phyloP scores from a whole-genome alignment of 768 basidiomycete genomes.

The Pluteus cervinus region DNA sequence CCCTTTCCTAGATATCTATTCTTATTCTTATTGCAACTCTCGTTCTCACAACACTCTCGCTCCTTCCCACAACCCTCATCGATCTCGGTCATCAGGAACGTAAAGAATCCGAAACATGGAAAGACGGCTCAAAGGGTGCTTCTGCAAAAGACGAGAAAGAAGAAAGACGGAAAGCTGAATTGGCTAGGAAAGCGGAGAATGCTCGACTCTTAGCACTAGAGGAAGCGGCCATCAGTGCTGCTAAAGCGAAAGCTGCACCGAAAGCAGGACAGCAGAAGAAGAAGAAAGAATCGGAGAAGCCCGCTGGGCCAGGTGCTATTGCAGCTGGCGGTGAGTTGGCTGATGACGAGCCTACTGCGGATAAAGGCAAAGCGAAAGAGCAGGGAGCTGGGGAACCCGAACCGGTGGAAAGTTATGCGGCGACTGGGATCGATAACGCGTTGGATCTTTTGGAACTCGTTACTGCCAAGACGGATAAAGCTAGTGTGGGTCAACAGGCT shows the following conservation, averaged over 20 bases:
- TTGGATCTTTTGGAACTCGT: conserved; percentile 85
- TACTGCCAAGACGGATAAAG: conserved; percentile 90
- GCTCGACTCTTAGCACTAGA: conserved; percentile 86
- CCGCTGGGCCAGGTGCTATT: conserved; percentile 82
- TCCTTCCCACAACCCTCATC: conserved; percentile 1
- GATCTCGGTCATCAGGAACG: conserved; percentile 43
- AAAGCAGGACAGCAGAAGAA: conserved; percentile 61
- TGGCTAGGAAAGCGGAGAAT: conserved; percentile 82
- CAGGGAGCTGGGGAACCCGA: conserved; percentile 19
- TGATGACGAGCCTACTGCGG: conserved; percentile 15
- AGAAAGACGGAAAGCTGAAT: conserved; percentile 73
- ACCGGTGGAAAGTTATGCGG: conserved; percentile 64
- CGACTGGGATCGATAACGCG: conserved; percentile 88
- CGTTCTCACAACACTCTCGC: not conserved
- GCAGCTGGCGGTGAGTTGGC: conserved; percentile 60
- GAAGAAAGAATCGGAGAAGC: too few species aligned
- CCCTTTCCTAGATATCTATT: conserved; percentile 1
- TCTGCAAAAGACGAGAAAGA: conserved; percentile 64
- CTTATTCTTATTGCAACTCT: conserved; percentile 1
- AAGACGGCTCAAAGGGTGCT: conserved; percentile 50
- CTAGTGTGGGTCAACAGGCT: conserved; percentile 81
- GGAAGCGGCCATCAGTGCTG: conserved; percentile 54
- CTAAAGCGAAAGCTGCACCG: conserved; percentile 58
- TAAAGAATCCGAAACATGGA: conserved; percentile 66
- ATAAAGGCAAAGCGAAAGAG: too few species aligned